These are phyloP conservation scores for Amoebophrya sp. DNA, from an alignment of 169 alveolate species.

Conservation along the genomic window DNA sequence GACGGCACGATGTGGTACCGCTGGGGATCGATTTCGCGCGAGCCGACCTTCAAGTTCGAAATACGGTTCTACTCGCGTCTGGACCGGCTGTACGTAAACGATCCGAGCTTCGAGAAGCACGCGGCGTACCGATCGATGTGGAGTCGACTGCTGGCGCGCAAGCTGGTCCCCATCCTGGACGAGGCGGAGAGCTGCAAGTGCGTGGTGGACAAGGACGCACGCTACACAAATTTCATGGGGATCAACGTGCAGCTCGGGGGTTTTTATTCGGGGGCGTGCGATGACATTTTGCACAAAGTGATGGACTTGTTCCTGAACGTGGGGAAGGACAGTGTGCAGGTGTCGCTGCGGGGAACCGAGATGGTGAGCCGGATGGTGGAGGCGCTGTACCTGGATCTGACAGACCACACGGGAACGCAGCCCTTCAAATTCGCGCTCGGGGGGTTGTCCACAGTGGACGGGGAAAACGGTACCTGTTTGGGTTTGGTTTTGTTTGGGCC, in stretches of 20 bases:
- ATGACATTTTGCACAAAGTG: neutral
- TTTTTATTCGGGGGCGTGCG: neutral
- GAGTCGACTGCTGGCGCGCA: neutral
- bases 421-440: neutral
- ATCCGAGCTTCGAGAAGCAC: neutral
- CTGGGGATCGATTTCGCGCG: neutral
- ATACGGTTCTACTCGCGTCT: neutral
- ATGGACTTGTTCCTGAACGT: neutral
- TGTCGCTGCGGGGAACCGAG: neutral
- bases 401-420: neutral
- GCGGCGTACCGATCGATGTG: neutral
- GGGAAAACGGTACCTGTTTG: neutral
- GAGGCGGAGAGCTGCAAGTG: neutral
- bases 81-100: neutral
- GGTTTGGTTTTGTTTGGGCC: too few relatives aligned
- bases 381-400: neutral
- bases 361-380: neutral
- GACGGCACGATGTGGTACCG: neutral
- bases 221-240: neutral
- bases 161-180: neutral
- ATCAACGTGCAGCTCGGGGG: neutral
- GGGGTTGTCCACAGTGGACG: neutral
- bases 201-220: neutral
- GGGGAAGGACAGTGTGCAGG: neutral
- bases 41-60: neutral